Conservation (phyloP, 163 green algal species). For the Chlorella variabilis region DNA sequence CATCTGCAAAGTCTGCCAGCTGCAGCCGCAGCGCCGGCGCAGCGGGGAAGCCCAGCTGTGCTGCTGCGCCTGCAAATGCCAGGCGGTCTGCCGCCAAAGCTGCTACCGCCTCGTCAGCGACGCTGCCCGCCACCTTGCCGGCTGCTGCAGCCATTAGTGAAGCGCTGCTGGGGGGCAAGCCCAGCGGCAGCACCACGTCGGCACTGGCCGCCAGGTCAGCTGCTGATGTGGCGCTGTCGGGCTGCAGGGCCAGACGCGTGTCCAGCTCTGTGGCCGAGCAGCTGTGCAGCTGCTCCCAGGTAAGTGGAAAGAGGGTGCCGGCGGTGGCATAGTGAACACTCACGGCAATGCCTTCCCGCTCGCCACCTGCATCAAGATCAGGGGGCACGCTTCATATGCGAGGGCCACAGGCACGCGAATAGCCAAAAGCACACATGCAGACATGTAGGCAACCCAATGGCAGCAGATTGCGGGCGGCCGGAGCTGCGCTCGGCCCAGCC, state of each 20-base stretch:
- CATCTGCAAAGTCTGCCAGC: conserved; percentile 5
- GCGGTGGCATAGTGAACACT: background rate
- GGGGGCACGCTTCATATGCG: too few relatives aligned
- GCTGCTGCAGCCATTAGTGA: background rate
- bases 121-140: background rate
- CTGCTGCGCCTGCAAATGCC: background rate
- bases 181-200: conserved; percentile 36
- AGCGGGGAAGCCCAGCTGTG: conserved; percentile 30
- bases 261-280: conserved; percentile 34
- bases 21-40: conserved; percentile 10
- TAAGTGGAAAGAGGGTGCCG: background rate
- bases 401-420: too few relatives aligned
- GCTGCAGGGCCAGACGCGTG: background rate
- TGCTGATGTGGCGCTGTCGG: background rate
- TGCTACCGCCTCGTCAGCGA: background rate
- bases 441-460: background rate
- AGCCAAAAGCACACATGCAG: background rate
- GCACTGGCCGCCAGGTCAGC: background rate
- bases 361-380: background rate
- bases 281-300: conserved; percentile 43
- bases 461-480: too few relatives aligned
- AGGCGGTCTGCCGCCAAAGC: conserved; percentile 24
- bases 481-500: too few relatives aligned
- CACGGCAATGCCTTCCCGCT: conserved; percentile 15
- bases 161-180: background rate